Evolutionary conservation across 2,329 filamentous ascomycete genomes (phyloP), one percentile per base, ranked within the genome.

Genomic region (Microcyclosporella mali): DNA sequence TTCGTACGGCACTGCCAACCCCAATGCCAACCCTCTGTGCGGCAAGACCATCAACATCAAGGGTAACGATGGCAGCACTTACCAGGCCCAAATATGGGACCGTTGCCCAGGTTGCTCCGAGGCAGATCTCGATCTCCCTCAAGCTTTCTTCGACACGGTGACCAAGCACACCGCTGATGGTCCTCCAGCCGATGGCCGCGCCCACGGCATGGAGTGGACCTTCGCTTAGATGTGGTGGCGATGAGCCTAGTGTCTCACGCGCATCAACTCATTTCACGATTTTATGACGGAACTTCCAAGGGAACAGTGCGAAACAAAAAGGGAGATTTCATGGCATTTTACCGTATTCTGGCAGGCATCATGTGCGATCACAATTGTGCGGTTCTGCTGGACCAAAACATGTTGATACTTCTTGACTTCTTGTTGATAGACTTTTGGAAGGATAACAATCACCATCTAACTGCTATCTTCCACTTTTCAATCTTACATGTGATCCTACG

Each of bases 21-120:
- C 81, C 57, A 87, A 85, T 69, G 69, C 64, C 55, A 85, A 88
- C 72, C 74, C 78, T 36, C 75, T 79, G 62, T 92, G 87, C 66
- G 81, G 79, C 62, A 75, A 79, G 69, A 78, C 68, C 37, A 75
- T 89, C 58, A 80, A 74, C 52, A 78, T 88, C 68, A 68, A 57
- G 31, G 52, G 56, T 31, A 70, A 70, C 60, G 70, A 74, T 37
- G 84, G 84, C 62, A 75, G 76, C 62, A 73, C 72, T 2, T 62
- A 70, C 54, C 70, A 64, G 2, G 85, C 79, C 48, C 74, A 56
- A 3, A 77, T 89, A 48, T 75, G 74, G 40, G 86, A 92, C 70
- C 87, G 85, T 70, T 92, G 86, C 72, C 76, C 77, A 66, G 81
- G 82, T 55, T 92, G 86, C 64, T 57, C 39, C 0, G 43, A 37